phyloP scores from a whole-genome alignment of 2,329 filamentous ascomycete species.

The Beauveria varroae region DNA sequence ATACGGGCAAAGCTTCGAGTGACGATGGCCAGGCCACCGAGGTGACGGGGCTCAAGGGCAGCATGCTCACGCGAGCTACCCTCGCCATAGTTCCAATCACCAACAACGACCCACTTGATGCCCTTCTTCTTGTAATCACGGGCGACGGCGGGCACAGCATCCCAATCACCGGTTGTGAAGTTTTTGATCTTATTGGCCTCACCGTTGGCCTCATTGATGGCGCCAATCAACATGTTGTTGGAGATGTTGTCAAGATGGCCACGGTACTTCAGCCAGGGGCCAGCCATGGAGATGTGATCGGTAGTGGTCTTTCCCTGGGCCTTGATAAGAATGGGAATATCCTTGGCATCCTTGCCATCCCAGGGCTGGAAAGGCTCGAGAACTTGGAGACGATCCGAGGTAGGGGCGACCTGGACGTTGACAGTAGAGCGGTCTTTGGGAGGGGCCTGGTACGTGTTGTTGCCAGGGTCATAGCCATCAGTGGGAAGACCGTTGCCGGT shows the following conservation, averaged over 20 bases:
- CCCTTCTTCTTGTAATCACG: constrained; percentile 98
- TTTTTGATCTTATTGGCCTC: constrained; percentile 98
- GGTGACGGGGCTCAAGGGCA: constrained; percentile 92
- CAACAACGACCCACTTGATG: constrained; percentile 93
- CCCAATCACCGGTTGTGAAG: constrained; percentile 73
- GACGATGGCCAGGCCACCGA: constrained; percentile 95
- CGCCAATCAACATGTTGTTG: constrained; percentile 99
- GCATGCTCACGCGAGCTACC: constrained; percentile 97
- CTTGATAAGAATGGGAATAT: constrained; percentile 94
- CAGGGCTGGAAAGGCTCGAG: constrained; percentile 79
- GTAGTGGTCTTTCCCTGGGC: constrained; percentile 92
- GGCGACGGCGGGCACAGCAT: constrained; percentile 84
- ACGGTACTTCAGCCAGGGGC: constrained; percentile 97
- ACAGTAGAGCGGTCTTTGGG: constrained; percentile 69
- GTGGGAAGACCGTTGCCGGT: constrained; percentile 73
- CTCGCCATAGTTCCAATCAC: constrained; percentile 99
- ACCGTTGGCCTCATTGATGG: constrained; percentile 89
- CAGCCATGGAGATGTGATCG: constrained; percentile 95
- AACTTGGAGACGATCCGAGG: constrained; percentile 89
- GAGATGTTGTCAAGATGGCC: constrained; percentile 99
- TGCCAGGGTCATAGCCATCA: constrained; percentile 81
- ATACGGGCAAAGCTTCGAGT: constrained; percentile 96
- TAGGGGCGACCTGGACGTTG: constrained; percentile 74
- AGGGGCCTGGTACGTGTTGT: constrained; percentile 93
- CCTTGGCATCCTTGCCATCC: constrained; percentile 82